Percentiles rank a stretch among this genome's conserved stretches.
These are phyloP conservation scores for Cladosporium cucumerinum DNA, from an alignment of 2,329 filamentous ascomycete genomes.

Conservation along the genomic window DNA sequence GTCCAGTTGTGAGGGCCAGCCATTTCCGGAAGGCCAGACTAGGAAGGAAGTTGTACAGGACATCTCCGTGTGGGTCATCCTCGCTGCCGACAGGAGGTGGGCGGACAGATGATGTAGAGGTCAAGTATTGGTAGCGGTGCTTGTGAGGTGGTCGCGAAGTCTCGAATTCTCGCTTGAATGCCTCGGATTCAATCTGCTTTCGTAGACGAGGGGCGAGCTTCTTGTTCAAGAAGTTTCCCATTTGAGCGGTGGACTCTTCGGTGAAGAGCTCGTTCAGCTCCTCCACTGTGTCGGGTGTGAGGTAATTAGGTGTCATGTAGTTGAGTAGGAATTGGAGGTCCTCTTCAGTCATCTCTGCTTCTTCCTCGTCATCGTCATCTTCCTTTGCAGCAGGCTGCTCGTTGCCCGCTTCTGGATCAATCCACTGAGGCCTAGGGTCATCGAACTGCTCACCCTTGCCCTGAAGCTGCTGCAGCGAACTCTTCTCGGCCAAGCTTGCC, in stretches of 20 bases:
- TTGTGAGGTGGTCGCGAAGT: constrained; percentile 84
- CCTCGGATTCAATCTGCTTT: constrained; percentile 63
- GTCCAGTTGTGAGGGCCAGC: constrained; percentile 78
- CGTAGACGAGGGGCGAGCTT: constrained; percentile 73
- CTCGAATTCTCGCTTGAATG: constrained; percentile 25
- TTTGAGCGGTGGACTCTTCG: constrained; percentile 77
- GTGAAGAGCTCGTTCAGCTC: constrained; percentile 76
- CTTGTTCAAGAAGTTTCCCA: constrained; percentile 72
- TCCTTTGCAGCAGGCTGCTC: constrained; percentile 43
- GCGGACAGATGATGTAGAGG: constrained; percentile 39
- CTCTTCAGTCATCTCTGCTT: constrained; percentile 63
- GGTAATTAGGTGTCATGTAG: constrained; percentile 84
- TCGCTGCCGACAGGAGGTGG: constrained; percentile 24
- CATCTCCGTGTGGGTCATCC: constrained; percentile 63
- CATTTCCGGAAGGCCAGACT: constrained; percentile 85
- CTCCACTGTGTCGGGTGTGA: constrained; percentile 87
- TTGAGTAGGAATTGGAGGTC: constrained; percentile 88
- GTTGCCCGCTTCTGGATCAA: constrained; percentile 32
- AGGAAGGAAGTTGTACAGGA: constrained; percentile 78
- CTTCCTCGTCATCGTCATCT: constrained; percentile 57
- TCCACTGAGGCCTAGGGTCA: constrained; percentile 63
- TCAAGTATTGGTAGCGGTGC: constrained; percentile 81
- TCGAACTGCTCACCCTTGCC: constrained; percentile 90
- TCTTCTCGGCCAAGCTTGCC: constrained; percentile 82
- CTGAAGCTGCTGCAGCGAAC: constrained; percentile 87